Evolutionary conservation across 352 stramenopile species (phyloP).

Genomic region (Phytophthora chlamydospora): DNA sequence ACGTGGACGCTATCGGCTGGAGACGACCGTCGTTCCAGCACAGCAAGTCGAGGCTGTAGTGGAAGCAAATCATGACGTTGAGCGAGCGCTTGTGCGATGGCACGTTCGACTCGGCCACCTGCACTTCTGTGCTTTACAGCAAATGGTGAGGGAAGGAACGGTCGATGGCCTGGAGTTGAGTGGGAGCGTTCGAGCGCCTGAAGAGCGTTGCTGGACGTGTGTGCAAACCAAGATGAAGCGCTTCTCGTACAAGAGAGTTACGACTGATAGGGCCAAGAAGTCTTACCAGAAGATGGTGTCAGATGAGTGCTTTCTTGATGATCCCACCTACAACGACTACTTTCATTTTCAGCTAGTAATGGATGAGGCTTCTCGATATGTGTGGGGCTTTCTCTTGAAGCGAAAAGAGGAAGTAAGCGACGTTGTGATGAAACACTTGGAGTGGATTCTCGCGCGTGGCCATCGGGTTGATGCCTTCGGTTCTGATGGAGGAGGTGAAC

Average conservation of each 20-base stretch:
- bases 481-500: neutral
- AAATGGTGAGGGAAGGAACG: neutral
- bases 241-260: slow-evolving; percentile 2
- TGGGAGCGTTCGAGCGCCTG: neutral
- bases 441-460: slow-evolving; percentile 4
- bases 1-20: no score
- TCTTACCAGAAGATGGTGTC: slow-evolving; percentile 4
- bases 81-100: neutral
- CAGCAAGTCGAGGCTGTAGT: slow-evolving; percentile 1
- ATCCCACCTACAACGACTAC: slow-evolving; percentile 4
- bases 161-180: neutral
- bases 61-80: neutral
- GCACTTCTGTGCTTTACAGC: neutral
- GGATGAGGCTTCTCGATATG: slow-evolving; percentile 5
- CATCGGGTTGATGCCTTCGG: slow-evolving; percentile 6
- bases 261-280: neutral
- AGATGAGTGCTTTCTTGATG: slow-evolving; percentile 4
- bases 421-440: slow-evolving; percentile 9
- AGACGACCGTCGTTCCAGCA: neutral
- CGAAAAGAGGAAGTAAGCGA: neutral
- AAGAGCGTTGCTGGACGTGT: slow-evolving; percentile 3
- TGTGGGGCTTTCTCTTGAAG: slow-evolving; percentile 9
- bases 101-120: slow-evolving; percentile 1
- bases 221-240: slow-evolving; percentile 5
- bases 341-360: slow-evolving; percentile 4